Percentiles rank a stretch among this genome's conserved stretches.
Evolutionary conservation across 2,329 filamentous ascomycete genomes (phyloP).

Genomic region (Ophiostoma fasciatum): DNA sequence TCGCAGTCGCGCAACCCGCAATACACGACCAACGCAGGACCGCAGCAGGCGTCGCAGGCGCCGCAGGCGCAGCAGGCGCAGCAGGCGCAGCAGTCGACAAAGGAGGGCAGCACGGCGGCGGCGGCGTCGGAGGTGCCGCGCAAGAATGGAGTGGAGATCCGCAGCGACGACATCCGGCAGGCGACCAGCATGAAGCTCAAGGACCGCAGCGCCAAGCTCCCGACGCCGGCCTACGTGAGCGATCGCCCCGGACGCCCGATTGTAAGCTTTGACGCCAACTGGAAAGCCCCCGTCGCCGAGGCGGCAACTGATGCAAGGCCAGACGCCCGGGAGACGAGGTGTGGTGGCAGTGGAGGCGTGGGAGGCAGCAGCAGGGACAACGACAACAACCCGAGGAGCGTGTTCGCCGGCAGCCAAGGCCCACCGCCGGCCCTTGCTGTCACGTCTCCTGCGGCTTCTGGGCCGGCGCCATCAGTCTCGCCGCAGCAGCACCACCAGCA

Average conservation of each 20-base stretch:
- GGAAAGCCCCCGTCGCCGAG: constrained; percentile 49
- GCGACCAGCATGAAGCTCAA: constrained; percentile 81
- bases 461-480: constrained; percentile 18
- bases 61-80: neutral
- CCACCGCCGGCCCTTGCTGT: constrained; percentile 35
- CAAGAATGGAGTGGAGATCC: constrained; percentile 70
- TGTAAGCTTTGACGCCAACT: constrained; percentile 86
- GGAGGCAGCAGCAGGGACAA: constrained; percentile 15
- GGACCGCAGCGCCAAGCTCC: constrained; percentile 75
- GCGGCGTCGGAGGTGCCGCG: constrained; percentile 33
- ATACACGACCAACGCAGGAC: constrained; percentile 59
- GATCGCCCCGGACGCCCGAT: constrained; percentile 83
- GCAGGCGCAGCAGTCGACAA: neutral
- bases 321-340: constrained; percentile 24
- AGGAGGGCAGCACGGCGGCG: constrained; percentile 14
- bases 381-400: constrained; percentile 15
- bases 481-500: constrained; percentile 13
- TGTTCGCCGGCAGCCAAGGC: constrained; percentile 17
- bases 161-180: constrained; percentile 73
- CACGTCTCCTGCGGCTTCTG: constrained; percentile 35
- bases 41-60: constrained; percentile 8
- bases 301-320: constrained; percentile 56
- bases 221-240: constrained; percentile 80
- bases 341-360: neutral
- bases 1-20: constrained; percentile 67